Evolutionary conservation across 495 filamentous ascomycete genomes (phyloP).

Genomic region (Cudoniella acicularis): DNA sequence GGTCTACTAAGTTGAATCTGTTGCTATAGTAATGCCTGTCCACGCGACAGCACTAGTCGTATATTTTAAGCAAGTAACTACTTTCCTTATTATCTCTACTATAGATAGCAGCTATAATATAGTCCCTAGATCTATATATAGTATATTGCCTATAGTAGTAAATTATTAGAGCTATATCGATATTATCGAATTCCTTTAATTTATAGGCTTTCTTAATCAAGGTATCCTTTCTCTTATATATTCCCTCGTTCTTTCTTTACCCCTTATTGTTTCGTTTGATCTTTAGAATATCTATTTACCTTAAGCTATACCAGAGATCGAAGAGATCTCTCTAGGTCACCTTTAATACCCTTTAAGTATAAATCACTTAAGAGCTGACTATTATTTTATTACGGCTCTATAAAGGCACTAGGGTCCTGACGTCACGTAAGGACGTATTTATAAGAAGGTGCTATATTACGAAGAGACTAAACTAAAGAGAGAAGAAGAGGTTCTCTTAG

Average conservation of each 20-base stretch:
- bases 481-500: no score
- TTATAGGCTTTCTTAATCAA: constrained; percentile 19
- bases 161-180: constrained; percentile 17
- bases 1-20: neutral
- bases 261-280: constrained; percentile 5
- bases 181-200: constrained; percentile 20
- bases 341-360: no score
- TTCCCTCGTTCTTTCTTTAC: constrained; percentile 15
- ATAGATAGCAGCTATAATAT: constrained; percentile 6
- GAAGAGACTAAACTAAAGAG: no score
- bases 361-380: no score
- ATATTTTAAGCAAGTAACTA: constrained; percentile 3
- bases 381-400: no score
- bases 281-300: constrained; percentile 17
- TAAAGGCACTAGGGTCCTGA: no score
- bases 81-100: neutral
- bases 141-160: constrained; percentile 13
- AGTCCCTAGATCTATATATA: constrained; percentile 10
- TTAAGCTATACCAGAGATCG: no score
- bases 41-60: neutral
- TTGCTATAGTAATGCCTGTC: neutral
- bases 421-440: no score
- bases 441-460: no score
- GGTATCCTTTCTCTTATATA: constrained; percentile 19
- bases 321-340: no score